These are phyloP conservation scores for Elsinoe arachidis DNA, from an alignment of 2,329 filamentous ascomycete genomes.

Conservation along the genomic window DNA sequence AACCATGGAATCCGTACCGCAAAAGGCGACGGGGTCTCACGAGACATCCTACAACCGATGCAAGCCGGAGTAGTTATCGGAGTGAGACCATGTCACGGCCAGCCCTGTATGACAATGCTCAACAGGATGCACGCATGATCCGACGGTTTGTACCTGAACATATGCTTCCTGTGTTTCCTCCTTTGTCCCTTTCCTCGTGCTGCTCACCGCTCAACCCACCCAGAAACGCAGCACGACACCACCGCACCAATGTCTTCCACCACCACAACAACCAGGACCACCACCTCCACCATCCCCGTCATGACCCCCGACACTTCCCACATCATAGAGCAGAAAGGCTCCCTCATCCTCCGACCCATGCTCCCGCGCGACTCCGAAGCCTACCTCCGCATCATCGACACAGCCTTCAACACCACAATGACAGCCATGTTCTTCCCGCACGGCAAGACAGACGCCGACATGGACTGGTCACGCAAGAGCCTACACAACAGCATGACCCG, in stretches of 20 bases:
- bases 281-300: neutral
- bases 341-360: conserved; percentile 23
- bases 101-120: neutral
- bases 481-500: neutral
- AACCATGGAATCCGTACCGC: neutral
- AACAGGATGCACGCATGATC: neutral
- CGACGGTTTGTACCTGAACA: neutral
- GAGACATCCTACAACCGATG: neutral
- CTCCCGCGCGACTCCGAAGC: conserved; percentile 20
- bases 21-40: neutral
- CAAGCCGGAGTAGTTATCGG: conserved; percentile 3
- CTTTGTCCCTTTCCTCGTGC: neutral
- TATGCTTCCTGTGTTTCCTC: neutral
- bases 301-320: neutral
- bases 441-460: conserved; percentile 18
- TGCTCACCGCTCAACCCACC: neutral
- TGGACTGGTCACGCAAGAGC: neutral
- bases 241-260: neutral
- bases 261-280: conserved; percentile 8
- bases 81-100: conserved; percentile 8
- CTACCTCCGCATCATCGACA: conserved; percentile 19
- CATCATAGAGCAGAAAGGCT: conserved; percentile 12
- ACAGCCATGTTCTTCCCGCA: conserved; percentile 24
- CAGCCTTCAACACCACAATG: conserved; percentile 24
- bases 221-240: neutral